These are phyloP conservation scores for Solanum sparsipilum DNA, from an alignment of 257 asterid genomes.

Conservation along the genomic window DNA sequence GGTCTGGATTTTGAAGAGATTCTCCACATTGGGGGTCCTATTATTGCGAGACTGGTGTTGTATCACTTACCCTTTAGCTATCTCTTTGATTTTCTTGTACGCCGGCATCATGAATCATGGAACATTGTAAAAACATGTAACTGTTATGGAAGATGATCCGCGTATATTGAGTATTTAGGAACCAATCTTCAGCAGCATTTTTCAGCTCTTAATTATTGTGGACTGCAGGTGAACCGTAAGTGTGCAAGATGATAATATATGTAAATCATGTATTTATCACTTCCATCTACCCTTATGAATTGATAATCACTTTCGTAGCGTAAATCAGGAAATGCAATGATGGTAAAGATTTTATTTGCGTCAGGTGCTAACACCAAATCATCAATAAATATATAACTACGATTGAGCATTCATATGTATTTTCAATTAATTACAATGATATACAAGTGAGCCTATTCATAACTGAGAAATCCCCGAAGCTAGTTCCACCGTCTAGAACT, in stretches of 20 bases:
- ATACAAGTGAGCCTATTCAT: neutral
- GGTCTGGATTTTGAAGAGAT: neutral
- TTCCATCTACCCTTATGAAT: neutral
- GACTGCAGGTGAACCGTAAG: neutral
- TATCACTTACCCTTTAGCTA: neutral
- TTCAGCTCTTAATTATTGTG: neutral
- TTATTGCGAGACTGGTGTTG: neutral
- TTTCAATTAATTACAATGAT: neutral
- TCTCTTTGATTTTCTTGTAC: neutral
- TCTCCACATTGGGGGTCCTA: neutral
- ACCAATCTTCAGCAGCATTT: neutral
- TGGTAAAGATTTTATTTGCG: neutral
- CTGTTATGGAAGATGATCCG: neutral
- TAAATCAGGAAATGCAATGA: neutral
- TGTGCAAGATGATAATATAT: neutral
- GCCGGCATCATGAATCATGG: neutral
- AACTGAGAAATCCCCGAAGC: neutral
- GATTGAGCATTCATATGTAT: neutral
- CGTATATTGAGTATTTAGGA: neutral
- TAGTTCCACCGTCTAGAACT: neutral
- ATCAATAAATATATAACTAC: neutral
- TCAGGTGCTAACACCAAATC: neutral
- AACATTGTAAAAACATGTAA: neutral
- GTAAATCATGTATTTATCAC: neutral
- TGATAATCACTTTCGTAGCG: neutral